Conservation (phyloP, 345 rosid species). For the Melastoma malabathricum region DNA sequence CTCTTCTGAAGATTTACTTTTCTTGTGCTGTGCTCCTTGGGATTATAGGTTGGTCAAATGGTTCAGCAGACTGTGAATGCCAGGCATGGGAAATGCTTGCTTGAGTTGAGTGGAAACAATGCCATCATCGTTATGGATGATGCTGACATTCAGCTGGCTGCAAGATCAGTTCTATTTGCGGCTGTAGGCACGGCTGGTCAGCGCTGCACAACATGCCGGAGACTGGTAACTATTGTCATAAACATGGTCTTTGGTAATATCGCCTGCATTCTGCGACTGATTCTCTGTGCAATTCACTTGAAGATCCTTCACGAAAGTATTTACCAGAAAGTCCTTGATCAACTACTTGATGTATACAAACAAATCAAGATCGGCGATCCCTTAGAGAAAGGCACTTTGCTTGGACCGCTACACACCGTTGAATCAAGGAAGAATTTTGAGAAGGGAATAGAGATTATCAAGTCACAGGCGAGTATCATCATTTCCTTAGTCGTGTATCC, state of each 20-base stretch:
- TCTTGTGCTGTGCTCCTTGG: constrained; percentile 5
- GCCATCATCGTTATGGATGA: constrained; percentile 93
- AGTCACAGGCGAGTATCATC: constrained; percentile 62
- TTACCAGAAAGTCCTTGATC: constrained; percentile 56
- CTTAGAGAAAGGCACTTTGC: constrained; percentile 65
- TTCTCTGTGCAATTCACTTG: constrained; percentile 11
- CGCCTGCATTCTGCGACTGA: constrained; percentile 1
- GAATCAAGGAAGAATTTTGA: constrained; percentile 59
- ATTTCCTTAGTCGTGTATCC: background rate
- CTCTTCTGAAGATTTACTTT: background rate
- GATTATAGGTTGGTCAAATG: constrained; percentile 57
- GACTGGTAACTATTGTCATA: constrained; percentile 50
- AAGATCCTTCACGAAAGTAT: constrained; percentile 84
- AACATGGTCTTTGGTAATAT: background rate
- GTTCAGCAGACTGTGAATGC: constrained; percentile 76
- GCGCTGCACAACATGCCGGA: constrained; percentile 96
- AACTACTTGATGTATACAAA: constrained; percentile 57
- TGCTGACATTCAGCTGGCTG: constrained; percentile 76
- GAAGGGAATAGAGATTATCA: constrained; percentile 72
- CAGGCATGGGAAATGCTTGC: constrained; percentile 84
- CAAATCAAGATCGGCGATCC: constrained; percentile 93
- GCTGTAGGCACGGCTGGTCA: constrained; percentile 99
- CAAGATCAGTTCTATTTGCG: constrained; percentile 78
- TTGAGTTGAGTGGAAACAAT: constrained; percentile 91
- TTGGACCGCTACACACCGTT: constrained; percentile 81